Evolutionary conservation across 805 yeast species (phyloP), one percentile per base, ranked within the genome.

Genomic region (Zygosaccharomyces bailii): DNA sequence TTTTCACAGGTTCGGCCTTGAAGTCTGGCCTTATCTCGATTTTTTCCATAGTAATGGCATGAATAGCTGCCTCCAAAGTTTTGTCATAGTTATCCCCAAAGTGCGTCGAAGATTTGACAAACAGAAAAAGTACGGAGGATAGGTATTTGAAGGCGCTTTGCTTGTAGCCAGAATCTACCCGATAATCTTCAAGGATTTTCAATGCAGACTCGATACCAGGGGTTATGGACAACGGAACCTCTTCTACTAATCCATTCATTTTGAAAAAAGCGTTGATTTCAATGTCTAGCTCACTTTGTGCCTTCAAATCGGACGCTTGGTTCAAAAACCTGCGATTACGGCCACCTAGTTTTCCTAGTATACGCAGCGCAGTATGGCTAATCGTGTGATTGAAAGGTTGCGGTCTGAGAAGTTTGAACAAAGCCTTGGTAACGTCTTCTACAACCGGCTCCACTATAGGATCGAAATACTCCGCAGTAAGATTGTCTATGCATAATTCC

Each of bases 381-480:
- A 90, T 96, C 52, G 88, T 95, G 55, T 93, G 98, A 53, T 86
- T 87, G 61, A 88, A 89, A 0, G 99, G 98, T 27, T 90, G 75
- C 1, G 99, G 99, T 56, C 82, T 82, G 53, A 93, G 67, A 55
- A 91, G 93, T 50, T 79, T 82, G 91, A 96, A 93, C 25, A 93
- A 71, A 0, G 97, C 96, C 30, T 84, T 82, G 87, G 90, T 86
- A 1, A 95, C 89, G 54, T 93, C 97, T 48, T 86, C 95, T 43
- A 91, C 82, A 1, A 90, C 97, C 0, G 99, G 98, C 59, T 90
- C 97, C 48, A 93, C 82, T 60, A 93, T 90, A 2, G 99, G 98
- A 57, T 93, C 99, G 64, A 93, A 89, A 63, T 90, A 93, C 52
- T 90, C 96, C 0, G 98, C 95, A 0, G 98, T 95, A 49, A 93